phyloP scores from a whole-genome alignment of 352 stramenopile genomes.

The Globisporangium barbulae region DNA sequence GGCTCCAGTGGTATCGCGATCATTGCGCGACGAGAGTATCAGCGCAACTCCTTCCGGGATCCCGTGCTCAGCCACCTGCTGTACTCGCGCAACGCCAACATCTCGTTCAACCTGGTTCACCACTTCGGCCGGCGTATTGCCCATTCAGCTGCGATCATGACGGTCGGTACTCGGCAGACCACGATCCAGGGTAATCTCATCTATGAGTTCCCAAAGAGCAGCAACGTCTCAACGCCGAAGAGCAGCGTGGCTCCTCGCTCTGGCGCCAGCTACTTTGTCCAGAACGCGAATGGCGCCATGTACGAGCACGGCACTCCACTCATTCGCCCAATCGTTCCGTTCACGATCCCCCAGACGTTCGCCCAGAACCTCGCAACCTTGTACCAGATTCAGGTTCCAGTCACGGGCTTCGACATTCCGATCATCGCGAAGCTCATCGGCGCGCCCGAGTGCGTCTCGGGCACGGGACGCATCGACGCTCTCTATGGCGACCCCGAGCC shows the following conservation, averaged over 20 bases:
- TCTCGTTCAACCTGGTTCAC: conserved; percentile 79
- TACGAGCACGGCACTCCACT: conserved; percentile 24
- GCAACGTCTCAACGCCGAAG: conserved; percentile 1
- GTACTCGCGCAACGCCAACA: conserved; percentile 33
- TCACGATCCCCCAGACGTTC: conserved; percentile 22
- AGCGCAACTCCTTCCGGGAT: conserved; percentile 34
- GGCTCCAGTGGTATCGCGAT: conserved; percentile 50
- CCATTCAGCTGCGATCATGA: conserved; percentile 55
- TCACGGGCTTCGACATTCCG: conserved; percentile 56
- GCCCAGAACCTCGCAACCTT: conserved; percentile 27
- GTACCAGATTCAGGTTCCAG: conserved; percentile 37
- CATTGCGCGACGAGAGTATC: conserved; percentile 28
- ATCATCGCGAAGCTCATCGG: conserved; percentile 68
- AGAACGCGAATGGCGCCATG: conserved; percentile 41
- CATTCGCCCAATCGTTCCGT: conserved; percentile 25
- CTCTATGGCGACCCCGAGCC: conserved; percentile 41
- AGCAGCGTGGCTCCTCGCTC: neutral
- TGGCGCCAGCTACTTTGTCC: conserved; percentile 32
- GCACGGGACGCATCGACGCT: conserved; percentile 44
- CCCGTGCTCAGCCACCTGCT: conserved; percentile 41
- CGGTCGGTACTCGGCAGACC: conserved; percentile 44
- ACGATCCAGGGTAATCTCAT: conserved; percentile 57
- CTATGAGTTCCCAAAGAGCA: conserved; percentile 30
- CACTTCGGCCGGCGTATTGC: conserved; percentile 50
- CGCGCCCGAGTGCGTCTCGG: conserved; percentile 51